phyloP scores from a whole-genome alignment of 495 filamentous ascomycete genomes.

The Trichoderma virens region DNA sequence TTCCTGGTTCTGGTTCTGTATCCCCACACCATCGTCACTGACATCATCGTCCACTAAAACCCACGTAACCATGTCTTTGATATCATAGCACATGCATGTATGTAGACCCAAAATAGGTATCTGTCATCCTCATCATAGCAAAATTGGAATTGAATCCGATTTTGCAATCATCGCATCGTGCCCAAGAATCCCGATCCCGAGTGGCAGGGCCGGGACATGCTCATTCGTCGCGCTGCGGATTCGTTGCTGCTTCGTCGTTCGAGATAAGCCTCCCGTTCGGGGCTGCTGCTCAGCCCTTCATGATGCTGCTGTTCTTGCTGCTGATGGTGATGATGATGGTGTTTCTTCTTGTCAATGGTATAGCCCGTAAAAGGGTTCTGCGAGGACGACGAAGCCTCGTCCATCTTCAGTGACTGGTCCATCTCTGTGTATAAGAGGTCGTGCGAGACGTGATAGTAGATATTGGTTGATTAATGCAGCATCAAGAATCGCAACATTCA shows the following conservation, averaged over 20 bases:
- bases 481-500: background rate
- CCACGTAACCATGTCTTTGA: no score
- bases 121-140: no score
- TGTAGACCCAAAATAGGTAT: no score
- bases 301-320: background rate
- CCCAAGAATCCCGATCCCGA: slow-evolving; percentile 2
- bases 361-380: background rate
- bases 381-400: background rate
- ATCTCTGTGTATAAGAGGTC: background rate
- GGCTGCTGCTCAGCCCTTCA: background rate
- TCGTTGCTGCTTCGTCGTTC: background rate
- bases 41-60: background rate
- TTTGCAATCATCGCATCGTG: background rate
- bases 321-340: background rate
- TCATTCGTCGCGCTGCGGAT: background rate
- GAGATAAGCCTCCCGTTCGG: background rate
- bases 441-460: background rate
- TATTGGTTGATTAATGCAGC: background rate
- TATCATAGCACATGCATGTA: no score
- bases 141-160: no score
- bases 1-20: background rate
- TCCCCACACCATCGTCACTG: background rate
- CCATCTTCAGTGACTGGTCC: background rate
- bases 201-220: background rate
- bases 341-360: background rate